Conservation (phyloP, 176 grass and related monocot genomes). For the Eragrostis nindensis region DNA sequence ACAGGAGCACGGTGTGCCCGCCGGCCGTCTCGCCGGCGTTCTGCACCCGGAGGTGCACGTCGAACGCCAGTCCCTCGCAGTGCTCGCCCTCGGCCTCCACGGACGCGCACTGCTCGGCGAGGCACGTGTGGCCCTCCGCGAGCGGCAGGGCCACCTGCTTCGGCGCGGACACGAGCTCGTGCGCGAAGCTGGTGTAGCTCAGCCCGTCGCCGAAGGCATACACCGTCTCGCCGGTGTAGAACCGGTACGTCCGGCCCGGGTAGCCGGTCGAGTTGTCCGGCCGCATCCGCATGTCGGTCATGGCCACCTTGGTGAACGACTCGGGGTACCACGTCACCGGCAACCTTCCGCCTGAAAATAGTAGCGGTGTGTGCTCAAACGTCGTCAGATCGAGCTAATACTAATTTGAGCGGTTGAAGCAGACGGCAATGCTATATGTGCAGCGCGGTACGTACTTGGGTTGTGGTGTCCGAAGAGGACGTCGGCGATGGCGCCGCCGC, state of each 20-base stretch:
- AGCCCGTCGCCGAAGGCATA: conserved; percentile 89
- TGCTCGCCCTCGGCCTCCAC: conserved; percentile 55
- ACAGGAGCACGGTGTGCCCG: conserved; percentile 80
- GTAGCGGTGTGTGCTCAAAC: neutral
- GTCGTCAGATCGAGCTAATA: neutral
- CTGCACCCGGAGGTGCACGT: conserved; percentile 59
- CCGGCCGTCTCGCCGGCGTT: conserved; percentile 61
- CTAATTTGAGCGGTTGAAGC: neutral
- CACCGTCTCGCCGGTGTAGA: conserved; percentile 82
- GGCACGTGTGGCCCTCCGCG: conserved; percentile 71
- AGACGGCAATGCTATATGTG: neutral
- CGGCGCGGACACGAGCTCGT: conserved; percentile 63
- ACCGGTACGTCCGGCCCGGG: conserved; percentile 90
- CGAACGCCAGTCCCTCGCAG: conserved; percentile 57
- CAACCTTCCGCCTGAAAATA: conserved; percentile 65
- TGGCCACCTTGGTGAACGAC: conserved; percentile 61
- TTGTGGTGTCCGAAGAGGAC: conserved; percentile 81
- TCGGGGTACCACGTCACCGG: conserved; percentile 95
- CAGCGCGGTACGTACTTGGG: conserved; percentile 50
- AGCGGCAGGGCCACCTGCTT: conserved; percentile 61
- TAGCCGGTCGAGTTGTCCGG: conserved; percentile 59
- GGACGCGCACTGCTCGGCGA: conserved; percentile 56
- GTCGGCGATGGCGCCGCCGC: conserved; percentile 81
- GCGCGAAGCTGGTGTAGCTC: conserved; percentile 77
- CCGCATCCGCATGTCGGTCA: conserved; percentile 94